Percentiles rank a stretch among this genome's conserved stretches.
These are phyloP conservation scores for Pythium oligandrum DNA, from an alignment of 352 stramenopile species.

Conservation along the genomic window DNA sequence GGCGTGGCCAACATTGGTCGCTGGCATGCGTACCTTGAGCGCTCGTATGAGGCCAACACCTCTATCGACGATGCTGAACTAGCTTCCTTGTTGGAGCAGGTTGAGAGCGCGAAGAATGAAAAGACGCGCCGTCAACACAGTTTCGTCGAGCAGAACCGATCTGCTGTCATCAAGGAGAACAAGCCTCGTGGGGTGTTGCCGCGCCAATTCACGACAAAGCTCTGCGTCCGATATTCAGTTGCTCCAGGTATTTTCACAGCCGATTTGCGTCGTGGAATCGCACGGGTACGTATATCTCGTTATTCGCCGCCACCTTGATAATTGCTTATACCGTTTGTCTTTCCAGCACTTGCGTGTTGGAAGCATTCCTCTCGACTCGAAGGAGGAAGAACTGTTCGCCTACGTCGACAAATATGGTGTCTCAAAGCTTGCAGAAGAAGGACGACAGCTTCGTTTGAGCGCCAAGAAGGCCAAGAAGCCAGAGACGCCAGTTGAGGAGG, in stretches of 20 bases:
- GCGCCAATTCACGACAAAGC: conserved; percentile 72
- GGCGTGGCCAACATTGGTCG: conserved; percentile 38
- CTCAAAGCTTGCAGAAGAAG: conserved; percentile 49
- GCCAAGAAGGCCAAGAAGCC: no score
- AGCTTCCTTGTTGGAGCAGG: conserved; percentile 24
- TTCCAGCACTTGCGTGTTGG: conserved; percentile 52
- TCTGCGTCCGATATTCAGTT: conserved; percentile 66
- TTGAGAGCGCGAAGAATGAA: conserved; percentile 28
- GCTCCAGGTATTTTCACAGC: conserved; percentile 72
- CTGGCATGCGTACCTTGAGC: conserved; percentile 57
- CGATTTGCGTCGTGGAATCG: conserved; percentile 56
- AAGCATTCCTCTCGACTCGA: conserved; percentile 44
- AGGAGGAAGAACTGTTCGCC: conserved; percentile 52
- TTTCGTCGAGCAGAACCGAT: conserved; percentile 49
- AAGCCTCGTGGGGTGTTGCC: conserved; percentile 49
- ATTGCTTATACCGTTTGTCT: conserved; percentile 2
- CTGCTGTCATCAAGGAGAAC: conserved; percentile 29
- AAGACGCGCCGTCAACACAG: conserved; percentile 39
- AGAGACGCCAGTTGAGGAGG: no score
- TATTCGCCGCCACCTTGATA: conserved; percentile 9
- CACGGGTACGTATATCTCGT: conserved; percentile 30
- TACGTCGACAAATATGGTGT: conserved; percentile 55
- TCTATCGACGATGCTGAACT: conserved; percentile 40
- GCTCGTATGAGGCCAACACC: conserved; percentile 47
- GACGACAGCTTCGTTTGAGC: conserved; percentile 52